Percentiles rank a stretch among this genome's conserved stretches.
These are phyloP conservation scores for Rhynchospora tenuis DNA, from an alignment of 176 grass and related monocot species.

Conservation along the genomic window DNA sequence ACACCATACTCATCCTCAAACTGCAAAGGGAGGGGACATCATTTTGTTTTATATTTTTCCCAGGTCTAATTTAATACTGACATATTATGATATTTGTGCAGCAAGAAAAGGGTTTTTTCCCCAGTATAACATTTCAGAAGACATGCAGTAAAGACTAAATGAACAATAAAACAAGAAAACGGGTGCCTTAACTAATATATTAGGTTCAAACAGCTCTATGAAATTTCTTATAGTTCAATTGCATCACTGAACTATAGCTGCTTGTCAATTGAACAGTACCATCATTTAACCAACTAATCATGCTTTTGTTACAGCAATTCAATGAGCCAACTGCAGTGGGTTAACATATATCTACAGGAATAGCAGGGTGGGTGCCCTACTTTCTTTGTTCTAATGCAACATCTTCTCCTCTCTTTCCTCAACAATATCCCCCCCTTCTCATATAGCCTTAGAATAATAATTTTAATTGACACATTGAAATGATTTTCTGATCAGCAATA, in stretches of 20 bases:
- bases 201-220: neutral
- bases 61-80: neutral
- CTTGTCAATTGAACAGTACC: neutral
- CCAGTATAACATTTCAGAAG: neutral
- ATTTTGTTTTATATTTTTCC: neutral
- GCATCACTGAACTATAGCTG: neutral
- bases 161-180: neutral
- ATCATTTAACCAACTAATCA: neutral
- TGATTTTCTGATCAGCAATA: neutral
- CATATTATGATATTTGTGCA: neutral
- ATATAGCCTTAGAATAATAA: neutral
- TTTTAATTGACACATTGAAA: neutral
- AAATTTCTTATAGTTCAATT: neutral
- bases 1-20: neutral
- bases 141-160: neutral
- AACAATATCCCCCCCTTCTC: neutral
- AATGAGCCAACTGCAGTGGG: neutral
- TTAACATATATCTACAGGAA: neutral
- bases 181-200: neutral
- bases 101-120: neutral
- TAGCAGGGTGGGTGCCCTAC: too few relatives aligned
- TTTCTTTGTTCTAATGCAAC: neutral
- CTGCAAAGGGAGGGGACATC: neutral
- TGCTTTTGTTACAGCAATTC: neutral
- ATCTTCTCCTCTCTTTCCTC: neutral